A percentile compares a stretch with the other conserved stretches of the same genome.
Conservation (phyloP, 495 filamentous ascomycete species). For the Aspergillus nanangensis region DNA sequence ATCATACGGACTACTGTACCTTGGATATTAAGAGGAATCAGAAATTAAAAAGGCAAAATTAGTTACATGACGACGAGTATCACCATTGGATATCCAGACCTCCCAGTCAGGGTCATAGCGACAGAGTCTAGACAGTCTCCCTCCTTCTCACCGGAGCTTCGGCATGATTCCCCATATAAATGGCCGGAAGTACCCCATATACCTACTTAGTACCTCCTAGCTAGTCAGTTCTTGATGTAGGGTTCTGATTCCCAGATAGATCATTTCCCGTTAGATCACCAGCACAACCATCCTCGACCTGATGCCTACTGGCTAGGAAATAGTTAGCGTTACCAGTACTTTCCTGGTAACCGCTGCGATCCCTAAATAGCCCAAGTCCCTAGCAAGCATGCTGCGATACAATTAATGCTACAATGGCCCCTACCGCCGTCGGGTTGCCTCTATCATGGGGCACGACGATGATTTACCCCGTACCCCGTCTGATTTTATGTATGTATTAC, state of each 20-base stretch:
- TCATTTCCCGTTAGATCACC: too few species aligned
- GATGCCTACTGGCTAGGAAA: too few species aligned
- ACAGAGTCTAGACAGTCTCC: neutral
- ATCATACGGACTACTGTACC: too few species aligned
- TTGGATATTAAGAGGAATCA: neutral
- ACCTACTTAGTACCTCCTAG: neutral
- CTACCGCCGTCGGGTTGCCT: neutral
- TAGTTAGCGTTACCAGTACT: too few species aligned
- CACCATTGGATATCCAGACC: neutral
- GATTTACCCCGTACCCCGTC: too few species aligned
- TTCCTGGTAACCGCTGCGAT: too few species aligned
- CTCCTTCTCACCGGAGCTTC: too few species aligned
- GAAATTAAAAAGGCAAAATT: neutral
- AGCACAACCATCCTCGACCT: too few species aligned
- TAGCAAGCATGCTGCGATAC: too few species aligned
- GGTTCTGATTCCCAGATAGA: too few species aligned
- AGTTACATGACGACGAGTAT: neutral
- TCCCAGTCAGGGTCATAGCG: neutral
- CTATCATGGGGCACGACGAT: too few species aligned
- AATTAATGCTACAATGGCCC: neutral
- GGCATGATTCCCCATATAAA: neutral
- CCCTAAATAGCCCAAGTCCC: too few species aligned
- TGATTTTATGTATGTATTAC: slow-evolving; percentile 15
- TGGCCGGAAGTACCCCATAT: neutral
- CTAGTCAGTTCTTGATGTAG: neutral